phyloP scores from a whole-genome alignment of 805 yeast genomes.

The Schwanniomyces polymorphus region DNA sequence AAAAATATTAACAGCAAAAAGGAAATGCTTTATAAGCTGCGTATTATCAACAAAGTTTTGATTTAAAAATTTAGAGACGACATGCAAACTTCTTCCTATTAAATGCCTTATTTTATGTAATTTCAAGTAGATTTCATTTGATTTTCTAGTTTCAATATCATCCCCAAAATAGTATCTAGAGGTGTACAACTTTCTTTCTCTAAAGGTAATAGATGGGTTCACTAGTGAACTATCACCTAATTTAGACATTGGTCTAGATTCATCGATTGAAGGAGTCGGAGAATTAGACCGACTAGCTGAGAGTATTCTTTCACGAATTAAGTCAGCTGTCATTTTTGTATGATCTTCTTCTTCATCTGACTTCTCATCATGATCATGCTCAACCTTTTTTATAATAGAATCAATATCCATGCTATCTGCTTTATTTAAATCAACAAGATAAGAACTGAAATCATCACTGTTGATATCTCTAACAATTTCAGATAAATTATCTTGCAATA shows the following conservation, averaged over 20 bases:
- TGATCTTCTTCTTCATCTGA: background rate
- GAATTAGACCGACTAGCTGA: constrained; percentile 11
- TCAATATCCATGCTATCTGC: constrained; percentile 17
- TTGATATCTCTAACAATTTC: constrained; percentile 31
- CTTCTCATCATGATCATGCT: constrained; percentile 19
- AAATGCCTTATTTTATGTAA: constrained; percentile 62
- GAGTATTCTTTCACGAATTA: background rate
- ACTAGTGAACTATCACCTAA: constrained; percentile 46
- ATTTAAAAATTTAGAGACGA: constrained; percentile 47
- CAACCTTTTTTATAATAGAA: constrained; percentile 15
- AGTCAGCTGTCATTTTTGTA: background rate
- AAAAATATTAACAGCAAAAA: constrained; percentile 73
- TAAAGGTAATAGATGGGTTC: constrained; percentile 55
- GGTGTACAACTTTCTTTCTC: constrained; percentile 62
- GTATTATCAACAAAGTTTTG: constrained; percentile 62
- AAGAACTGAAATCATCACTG: constrained; percentile 1
- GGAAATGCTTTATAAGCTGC: constrained; percentile 56
- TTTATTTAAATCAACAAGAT: background rate
- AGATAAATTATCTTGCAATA: constrained; percentile 31
- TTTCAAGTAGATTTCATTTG: constrained; percentile 28
- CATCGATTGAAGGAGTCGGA: constrained; percentile 20
- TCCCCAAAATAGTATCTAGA: constrained; percentile 66
- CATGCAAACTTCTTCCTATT: constrained; percentile 66
- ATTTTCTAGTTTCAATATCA: constrained; percentile 43
- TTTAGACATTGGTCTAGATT: constrained; percentile 45